These are phyloP conservation scores for Neltuma alba DNA, from an alignment of 306 rosid genomes.

Conservation along the genomic window DNA sequence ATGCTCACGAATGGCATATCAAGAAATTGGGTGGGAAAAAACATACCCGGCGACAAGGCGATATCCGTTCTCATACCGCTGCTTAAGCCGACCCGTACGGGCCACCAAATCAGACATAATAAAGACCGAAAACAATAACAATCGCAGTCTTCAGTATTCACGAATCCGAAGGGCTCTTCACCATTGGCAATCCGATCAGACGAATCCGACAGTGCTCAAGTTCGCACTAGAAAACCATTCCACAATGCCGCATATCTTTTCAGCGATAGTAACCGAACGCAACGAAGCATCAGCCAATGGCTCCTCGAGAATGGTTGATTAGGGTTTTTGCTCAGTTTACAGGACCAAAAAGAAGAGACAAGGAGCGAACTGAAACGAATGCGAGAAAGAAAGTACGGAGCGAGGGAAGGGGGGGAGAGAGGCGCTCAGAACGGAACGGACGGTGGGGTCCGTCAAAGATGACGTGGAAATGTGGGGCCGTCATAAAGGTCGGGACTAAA, in stretches of 20 bases:
- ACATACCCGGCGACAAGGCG: constrained; percentile 62
- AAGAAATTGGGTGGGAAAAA: not conserved
- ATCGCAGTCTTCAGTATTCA: not conserved
- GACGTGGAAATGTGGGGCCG: constrained; percentile 41
- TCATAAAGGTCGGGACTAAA: not conserved
- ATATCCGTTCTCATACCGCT: constrained; percentile 56
- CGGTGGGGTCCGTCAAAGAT: constrained; percentile 49
- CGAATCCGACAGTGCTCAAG: constrained; percentile 27
- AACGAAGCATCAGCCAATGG: constrained; percentile 28
- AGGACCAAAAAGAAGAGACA: not conserved
- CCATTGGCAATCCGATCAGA: too few relatives aligned
- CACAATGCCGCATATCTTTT: constrained; percentile 27
- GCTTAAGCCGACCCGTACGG: constrained; percentile 64
- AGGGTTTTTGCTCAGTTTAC: constrained; percentile 21
- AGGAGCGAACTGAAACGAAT: constrained; percentile 14
- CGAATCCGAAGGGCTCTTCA: not conserved
- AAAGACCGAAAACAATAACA: constrained; percentile 1
- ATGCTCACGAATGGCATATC: not conserved
- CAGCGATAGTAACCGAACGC: constrained; percentile 9
- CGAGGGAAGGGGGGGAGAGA: not conserved
- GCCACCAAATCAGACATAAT: constrained; percentile 61
- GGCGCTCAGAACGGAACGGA: constrained; percentile 62
- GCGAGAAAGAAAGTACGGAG: not conserved
- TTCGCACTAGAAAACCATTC: constrained; percentile 14
- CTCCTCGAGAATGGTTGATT: not conserved